Evolutionary conservation across 108 stramenopile genomes (phyloP), one percentile per base, ranked within the genome.

Genomic region (Pinguiococcus pyrenoidosus): DNA sequence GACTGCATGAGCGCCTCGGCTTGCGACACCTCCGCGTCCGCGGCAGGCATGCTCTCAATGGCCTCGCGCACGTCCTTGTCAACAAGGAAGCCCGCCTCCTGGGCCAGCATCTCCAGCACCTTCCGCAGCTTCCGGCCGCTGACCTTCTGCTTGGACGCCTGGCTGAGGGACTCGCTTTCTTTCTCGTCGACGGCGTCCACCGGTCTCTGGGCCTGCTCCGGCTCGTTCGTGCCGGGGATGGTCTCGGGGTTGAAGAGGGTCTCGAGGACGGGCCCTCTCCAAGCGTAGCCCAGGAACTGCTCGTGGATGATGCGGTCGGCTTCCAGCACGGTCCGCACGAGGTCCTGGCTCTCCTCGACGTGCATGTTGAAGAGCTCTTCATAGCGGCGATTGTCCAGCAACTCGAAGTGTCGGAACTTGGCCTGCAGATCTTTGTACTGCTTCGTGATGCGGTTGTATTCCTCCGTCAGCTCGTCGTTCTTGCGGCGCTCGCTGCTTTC

Each of bases 341-440:
- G 23, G 47, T 49, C 57, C 3, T 39, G n/a, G 5, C 37, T 48
- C 40, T 59, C 57, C 37, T 51, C 29, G 18, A 27, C 44, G 30
- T 64, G 62, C 74, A 78, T 70, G 37, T 29, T 23, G 75, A 75
- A 78, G 30, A 78, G 71, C 10, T 51, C 46, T 12, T 67, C 67
- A 51, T 68, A 76, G 32, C 67, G 67, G 20, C 30, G 56, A 42
- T 48, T 64, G 58, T 78, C 77, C 5, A 69, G 46, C 22, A 71
- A 35, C 44, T 74, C 77, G 42, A 78, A 78, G 69, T 78, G 77
- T 4, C 74, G 34, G 44, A 74, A 74, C 61, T 78, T 78, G 40
- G 59, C 60, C 40, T 77, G 76, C 51, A 78, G 54, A 42, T 78
- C 77, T 46, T 68, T 60, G 66, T 76, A 78, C 50, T 76, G 72